phyloP scores from a whole-genome alignment of 2,329 filamentous ascomycete genomes.

The Teratosphaeria destructans region DNA sequence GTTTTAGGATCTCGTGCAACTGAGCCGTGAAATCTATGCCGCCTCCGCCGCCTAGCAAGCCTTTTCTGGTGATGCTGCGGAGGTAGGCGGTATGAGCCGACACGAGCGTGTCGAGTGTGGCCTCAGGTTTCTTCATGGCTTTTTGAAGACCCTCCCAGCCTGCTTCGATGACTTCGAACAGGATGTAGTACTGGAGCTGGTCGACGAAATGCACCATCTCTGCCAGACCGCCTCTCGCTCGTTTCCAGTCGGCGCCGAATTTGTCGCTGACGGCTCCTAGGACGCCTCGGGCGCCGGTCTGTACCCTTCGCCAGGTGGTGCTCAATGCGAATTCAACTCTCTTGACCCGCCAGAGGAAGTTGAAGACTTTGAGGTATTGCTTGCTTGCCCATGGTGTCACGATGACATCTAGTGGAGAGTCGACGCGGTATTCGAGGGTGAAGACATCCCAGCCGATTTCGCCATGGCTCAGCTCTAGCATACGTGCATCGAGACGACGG shows the following conservation, averaged over 20 bases:
- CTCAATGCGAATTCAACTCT: constrained; percentile 89
- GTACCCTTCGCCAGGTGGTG: constrained; percentile 87
- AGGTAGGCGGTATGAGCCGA: constrained; percentile 84
- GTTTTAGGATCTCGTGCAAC: constrained; percentile 81
- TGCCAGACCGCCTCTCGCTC: constrained; percentile 73
- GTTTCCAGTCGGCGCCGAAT: constrained; percentile 63
- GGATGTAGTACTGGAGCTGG: constrained; percentile 95
- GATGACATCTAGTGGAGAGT: constrained; percentile 90
- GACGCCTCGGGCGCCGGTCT: constrained; percentile 89
- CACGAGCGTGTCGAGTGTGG: constrained; percentile 91
- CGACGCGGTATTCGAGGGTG: constrained; percentile 96
- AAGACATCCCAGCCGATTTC: constrained; percentile 99
- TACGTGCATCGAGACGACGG: constrained; percentile 85
- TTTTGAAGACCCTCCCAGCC: constrained; percentile 87
- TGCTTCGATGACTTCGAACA: constrained; percentile 96
- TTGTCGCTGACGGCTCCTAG: constrained; percentile 65
- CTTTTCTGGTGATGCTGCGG: constrained; percentile 90
- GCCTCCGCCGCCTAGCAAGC: constrained; percentile 62
- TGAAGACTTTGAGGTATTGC: constrained; percentile 98
- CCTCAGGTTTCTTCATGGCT: constrained; percentile 64
- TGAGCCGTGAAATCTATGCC: constrained; percentile 71
- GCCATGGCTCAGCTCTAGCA: constrained; percentile 91
- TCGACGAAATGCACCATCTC: constrained; percentile 99
- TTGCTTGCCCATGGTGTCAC: constrained; percentile 92
- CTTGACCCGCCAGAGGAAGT: constrained; percentile 97